Conservation (phyloP, 192 early-diverging fungal species). For the Podila verticillata region DNA sequence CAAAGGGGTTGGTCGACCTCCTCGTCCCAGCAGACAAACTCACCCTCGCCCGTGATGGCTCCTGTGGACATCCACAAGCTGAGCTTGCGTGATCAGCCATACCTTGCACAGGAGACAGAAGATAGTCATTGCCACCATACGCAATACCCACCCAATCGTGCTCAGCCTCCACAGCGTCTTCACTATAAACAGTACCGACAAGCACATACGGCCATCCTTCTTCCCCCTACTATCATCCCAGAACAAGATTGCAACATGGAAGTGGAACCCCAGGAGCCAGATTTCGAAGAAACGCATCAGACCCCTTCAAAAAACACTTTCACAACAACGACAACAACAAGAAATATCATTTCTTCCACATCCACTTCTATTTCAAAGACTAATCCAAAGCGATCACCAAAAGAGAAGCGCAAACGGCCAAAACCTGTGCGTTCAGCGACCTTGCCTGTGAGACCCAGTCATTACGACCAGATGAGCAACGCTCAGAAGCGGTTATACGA, state of each 20-base stretch:
- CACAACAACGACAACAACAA: not conserved
- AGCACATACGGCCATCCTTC: no score
- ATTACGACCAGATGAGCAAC: slow-evolving; percentile 1
- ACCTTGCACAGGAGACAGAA: not conserved
- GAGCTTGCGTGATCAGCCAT: not conserved
- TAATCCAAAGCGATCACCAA: no score
- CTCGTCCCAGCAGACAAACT: slow-evolving; percentile 28
- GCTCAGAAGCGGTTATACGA: slow-evolving; percentile 4
- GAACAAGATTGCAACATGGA: not conserved
- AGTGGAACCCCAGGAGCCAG: not conserved
- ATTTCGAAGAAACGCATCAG: not conserved
- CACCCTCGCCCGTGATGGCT: slow-evolving; percentile 37
- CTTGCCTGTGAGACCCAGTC: not conserved
- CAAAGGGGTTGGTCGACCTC: slow-evolving; percentile 28
- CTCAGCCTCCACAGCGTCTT: no score
- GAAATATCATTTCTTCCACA: not conserved
- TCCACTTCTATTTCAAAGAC: not conserved
- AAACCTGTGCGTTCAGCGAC: no score
- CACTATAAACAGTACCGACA: no score
- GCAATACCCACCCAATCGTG: no score
- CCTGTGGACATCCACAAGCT: not conserved
- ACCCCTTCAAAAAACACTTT: not conserved
- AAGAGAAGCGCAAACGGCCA: no score
- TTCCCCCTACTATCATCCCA: no score
- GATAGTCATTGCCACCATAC: not conserved